Conservation (phyloP, 2,329 filamentous ascomycete species). For the Fusarium equiseti region DNA sequence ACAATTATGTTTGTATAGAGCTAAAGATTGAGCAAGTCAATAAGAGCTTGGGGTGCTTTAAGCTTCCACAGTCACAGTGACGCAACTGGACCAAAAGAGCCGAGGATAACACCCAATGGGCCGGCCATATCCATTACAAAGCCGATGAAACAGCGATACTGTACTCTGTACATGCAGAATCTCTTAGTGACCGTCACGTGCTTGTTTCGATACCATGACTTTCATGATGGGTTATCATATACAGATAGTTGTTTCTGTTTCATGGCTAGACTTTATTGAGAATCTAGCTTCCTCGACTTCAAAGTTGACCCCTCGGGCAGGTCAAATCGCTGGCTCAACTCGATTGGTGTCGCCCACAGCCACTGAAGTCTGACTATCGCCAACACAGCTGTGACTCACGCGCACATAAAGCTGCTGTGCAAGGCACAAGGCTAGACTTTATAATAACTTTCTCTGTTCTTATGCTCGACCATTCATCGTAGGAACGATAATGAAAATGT, state of each 20-base stretch:
- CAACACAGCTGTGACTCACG: too few species aligned
- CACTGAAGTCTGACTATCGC: too few species aligned
- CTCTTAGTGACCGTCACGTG: conserved; percentile 36
- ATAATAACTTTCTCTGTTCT: neutral
- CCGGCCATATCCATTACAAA: conserved; percentile 39
- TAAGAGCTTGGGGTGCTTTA: conserved; percentile 34
- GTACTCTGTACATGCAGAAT: neutral
- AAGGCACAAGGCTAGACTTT: too few species aligned
- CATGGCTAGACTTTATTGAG: neutral
- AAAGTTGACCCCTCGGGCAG: too few species aligned
- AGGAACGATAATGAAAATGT: neutral
- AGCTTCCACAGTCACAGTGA: conserved; percentile 38
- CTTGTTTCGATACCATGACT: neutral
- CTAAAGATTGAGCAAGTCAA: conserved; percentile 16
- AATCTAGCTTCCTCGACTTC: too few species aligned
- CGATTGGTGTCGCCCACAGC: too few species aligned
- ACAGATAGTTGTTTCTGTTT: neutral
- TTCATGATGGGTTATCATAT: neutral
- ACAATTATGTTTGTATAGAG: conserved; percentile 16
- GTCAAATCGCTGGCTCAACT: too few species aligned
- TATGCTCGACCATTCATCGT: neutral
- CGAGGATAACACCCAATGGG: conserved; percentile 42
- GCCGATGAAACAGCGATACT: conserved; percentile 28
- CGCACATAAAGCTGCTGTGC: too few species aligned
- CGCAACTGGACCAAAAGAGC: conserved; percentile 45